Evolutionary conservation across 345 rosid genomes (phyloP).

Genomic region (Turnera subulata): DNA sequence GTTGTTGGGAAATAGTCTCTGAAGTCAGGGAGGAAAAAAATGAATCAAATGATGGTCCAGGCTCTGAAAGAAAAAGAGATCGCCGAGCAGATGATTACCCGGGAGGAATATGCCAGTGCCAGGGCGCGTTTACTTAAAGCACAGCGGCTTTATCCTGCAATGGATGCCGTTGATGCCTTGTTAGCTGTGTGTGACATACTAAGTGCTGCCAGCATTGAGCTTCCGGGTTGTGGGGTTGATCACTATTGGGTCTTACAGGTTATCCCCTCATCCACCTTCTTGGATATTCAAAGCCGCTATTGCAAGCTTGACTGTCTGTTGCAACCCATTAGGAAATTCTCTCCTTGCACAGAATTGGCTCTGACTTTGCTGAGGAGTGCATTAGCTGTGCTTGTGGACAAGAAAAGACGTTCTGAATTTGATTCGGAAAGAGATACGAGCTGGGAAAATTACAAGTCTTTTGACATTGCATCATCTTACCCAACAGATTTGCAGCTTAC

Average conservation of each 20-base stretch:
- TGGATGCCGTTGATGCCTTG: slow-evolving; percentile 15
- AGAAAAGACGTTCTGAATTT: slow-evolving; percentile 12
- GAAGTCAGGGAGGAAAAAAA: background rate
- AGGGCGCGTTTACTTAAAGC: slow-evolving; percentile 20
- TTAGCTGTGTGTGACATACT: slow-evolving; percentile 20
- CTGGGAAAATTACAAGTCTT: slow-evolving; percentile 7
- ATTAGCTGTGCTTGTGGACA: slow-evolving; percentile 11
- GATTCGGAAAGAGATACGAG: slow-evolving; percentile 11
- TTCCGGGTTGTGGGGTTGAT: slow-evolving; percentile 19
- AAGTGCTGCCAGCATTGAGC: slow-evolving; percentile 6
- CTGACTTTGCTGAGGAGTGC: slow-evolving; percentile 12
- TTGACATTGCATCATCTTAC: background rate
- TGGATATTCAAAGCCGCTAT: slow-evolving; percentile 2
- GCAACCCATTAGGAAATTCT: slow-evolving; percentile 14
- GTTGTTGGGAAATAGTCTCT: background rate
- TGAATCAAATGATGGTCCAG: background rate
- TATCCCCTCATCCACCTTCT: slow-evolving; percentile 11
- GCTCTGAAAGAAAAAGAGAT: slow-evolving; percentile 3
- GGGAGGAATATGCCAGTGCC: slow-evolving; percentile 15
- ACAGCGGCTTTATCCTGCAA: slow-evolving; percentile 13
- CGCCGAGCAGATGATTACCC: slow-evolving; percentile 9
- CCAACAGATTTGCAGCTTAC: too few relatives aligned
- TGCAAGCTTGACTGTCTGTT: slow-evolving; percentile 20
- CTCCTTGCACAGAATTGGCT: slow-evolving; percentile 19
- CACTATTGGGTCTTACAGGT: slow-evolving; percentile 17